These are phyloP conservation scores for Lichina pygmaea DNA, from an alignment of 495 filamentous ascomycete species.

Conservation along the genomic window DNA sequence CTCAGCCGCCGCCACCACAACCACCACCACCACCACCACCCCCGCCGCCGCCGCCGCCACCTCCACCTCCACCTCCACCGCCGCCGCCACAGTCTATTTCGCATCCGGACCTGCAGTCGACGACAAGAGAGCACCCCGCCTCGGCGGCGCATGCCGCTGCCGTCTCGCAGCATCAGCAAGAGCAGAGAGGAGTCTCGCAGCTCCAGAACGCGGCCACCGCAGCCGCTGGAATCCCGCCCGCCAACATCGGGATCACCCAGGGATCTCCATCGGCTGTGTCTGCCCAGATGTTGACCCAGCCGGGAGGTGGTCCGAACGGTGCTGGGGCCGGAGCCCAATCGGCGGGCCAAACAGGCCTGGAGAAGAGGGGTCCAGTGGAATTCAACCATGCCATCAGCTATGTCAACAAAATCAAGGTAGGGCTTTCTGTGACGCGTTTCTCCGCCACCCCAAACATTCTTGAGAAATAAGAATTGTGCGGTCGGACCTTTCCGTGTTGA, in stretches of 20 bases:
- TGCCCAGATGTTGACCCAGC: constrained; percentile 9
- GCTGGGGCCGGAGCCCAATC: constrained; percentile 11
- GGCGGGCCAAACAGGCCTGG: constrained; percentile 32
- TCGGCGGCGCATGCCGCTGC: constrained; percentile 20
- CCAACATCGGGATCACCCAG: constrained; percentile 17
- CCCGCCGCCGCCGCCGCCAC: not conserved
- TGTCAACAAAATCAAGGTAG: constrained; percentile 98
- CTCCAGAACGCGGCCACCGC: constrained; percentile 47
- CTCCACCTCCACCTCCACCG: not conserved
- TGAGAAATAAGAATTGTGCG: too few relatives aligned
- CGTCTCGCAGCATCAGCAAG: constrained; percentile 36
- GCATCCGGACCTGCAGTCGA: too few relatives aligned
- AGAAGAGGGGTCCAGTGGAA: constrained; percentile 84
- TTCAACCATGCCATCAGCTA: constrained; percentile 99
- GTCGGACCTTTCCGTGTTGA: too few relatives aligned
- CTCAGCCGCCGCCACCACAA: not conserved
- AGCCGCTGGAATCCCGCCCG: constrained; percentile 19
- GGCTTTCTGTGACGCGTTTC: constrained; percentile 3
- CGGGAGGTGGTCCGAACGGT: constrained; percentile 15
- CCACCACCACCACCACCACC: not conserved
- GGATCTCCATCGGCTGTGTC: not conserved
- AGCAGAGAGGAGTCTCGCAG: constrained; percentile 59
- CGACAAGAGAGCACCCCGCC: constrained; percentile 11
- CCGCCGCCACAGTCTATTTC: too few relatives aligned
- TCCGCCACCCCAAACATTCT: too few relatives aligned